phyloP scores from a whole-genome alignment of 2,329 filamentous ascomycete genomes.

The Aspergillus sp. region DNA sequence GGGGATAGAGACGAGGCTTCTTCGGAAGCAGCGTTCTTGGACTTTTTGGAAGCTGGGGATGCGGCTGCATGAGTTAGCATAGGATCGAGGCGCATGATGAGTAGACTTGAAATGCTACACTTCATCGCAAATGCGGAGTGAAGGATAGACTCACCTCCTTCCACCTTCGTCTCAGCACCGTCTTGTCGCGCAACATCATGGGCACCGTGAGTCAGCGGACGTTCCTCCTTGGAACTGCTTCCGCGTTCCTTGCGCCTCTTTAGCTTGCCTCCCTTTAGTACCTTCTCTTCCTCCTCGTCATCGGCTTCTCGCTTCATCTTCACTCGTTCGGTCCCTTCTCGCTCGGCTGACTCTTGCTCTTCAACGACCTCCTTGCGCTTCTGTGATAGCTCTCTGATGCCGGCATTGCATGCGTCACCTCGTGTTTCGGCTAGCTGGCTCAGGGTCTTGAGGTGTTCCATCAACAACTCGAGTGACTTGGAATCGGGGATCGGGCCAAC shows the following conservation, averaged over 20 bases:
- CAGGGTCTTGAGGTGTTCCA: constrained; percentile 58
- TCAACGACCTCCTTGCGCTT: constrained; percentile 60
- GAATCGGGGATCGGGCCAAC: constrained; percentile 52
- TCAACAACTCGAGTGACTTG: constrained; percentile 51
- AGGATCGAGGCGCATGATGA: neutral
- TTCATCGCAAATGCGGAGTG: neutral
- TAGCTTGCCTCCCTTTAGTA: constrained; percentile 62
- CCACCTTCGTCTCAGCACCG: constrained; percentile 58
- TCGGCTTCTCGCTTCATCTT: constrained; percentile 49
- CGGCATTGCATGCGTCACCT: constrained; percentile 60
- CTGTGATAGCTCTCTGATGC: constrained; percentile 61
- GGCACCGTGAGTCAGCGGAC: constrained; percentile 62
- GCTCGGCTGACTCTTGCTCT: constrained; percentile 49
- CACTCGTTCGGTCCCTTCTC: constrained; percentile 45
- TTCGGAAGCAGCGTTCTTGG: constrained; percentile 40
- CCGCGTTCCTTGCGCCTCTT: constrained; percentile 76
- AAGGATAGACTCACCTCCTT: constrained; percentile 51
- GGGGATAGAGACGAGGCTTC: constrained; percentile 44
- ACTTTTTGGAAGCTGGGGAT: constrained; percentile 43
- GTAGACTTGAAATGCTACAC: neutral
- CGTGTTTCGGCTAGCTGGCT: constrained; percentile 60
- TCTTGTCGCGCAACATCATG: constrained; percentile 67
- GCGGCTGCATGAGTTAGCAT: constrained; percentile 26
- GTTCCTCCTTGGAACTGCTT: constrained; percentile 60
- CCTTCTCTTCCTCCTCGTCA: constrained; percentile 49